Base-by-base conservation (phyloP, 78 protist genomes). In the Guillardia theta region DNA sequence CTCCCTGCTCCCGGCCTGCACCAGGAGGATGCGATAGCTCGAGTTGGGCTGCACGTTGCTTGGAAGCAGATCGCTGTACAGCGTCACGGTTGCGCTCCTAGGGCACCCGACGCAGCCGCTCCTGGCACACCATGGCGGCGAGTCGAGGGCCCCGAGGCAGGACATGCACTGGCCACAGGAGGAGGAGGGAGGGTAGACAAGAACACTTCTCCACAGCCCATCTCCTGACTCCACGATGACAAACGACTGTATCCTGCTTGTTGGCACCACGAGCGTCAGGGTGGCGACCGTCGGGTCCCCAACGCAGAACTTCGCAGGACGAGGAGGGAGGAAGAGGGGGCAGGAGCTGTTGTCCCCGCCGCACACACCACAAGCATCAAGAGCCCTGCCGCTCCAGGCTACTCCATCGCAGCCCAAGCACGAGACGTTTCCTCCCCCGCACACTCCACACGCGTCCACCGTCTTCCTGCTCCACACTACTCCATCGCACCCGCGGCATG, bases 341-440 rank as follows among this genome's bases (percentile, higher is more conserved):
- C 70, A 58, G 27, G 27, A 27, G 70, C 70, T 58, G 39, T 30
- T 30, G 6, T 58, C 70, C 41, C 95, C 96, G 19, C 94, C 95
- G 94, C 97, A 96, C 10, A 94, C 93, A 36, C 96, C 96, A 92
- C 97, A 96, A 8, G 12, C 37, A 54, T 96, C 96, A 30, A 78
- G 27, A 18, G n/a, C 47, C 15, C 6, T 2, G 41, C 83, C 88
- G 36, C 94, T 64, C 88, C 95, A 94, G 24, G 94, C 95, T n/a
- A 95, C 93, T 39, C 97, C 97, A 80, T 96, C 97, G 88, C 97
- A 96, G 8, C 97, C 97, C 6, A 36, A 48, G 77, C 97, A 96
- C 4, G 95, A 33, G 64, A 2, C 39, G 44, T 48, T 48, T 45
- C 39, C 50, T 19, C 93, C 95, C n/a, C 90, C 94, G 47, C 95